Evolutionary conservation across 345 rosid genomes (phyloP), one percentile per base, ranked within the genome.

Genomic region (Arabidopsis arenosa): DNA sequence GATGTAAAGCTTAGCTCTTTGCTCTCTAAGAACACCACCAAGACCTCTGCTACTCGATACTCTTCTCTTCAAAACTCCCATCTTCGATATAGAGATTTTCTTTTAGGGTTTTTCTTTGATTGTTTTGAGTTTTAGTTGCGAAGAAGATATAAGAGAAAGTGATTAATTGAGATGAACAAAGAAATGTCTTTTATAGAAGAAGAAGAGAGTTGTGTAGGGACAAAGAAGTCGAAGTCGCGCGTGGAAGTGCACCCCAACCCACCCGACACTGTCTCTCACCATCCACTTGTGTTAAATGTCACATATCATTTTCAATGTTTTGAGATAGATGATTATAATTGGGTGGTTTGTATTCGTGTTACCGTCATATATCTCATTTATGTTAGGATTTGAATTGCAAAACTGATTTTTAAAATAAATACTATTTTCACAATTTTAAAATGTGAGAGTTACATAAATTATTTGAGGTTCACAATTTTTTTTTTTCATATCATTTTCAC

Each of bases 1-100:
- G 39, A 93, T 91, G 80, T 93, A 93, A 73, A 91, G 88, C 75
- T 74, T 82, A 9, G 97, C 97, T 79, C 87, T 89, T 81, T 89
- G 98, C 78, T 93, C 97, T 80, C 89, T 82, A 9, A 91, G 90
- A 51, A 81, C 88, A 54, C 90, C 84, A 21, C 93, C 93, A n/a
- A 87, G 81, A 1, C 96, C 90, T 74, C 83, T 88, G 9, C 61
- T 71, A 79, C 86, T 83, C 1, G 92, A 79, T 11, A 89, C 33
- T 74, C 92, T 89, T 82, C 93, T 89, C 84, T 89, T 88, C 23
- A 86, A 79, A 28, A 84, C 78, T 70, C 91, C 93, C 80, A 83
- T 83, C 39, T 62, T 79, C 14, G 54, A 53, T 28, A 47, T 14
- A 51, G 41, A 62, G 33, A 52, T 39, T 73, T 51, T 39, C 18